phyloP scores from a whole-genome alignment of 2,329 filamentous ascomycete genomes.

The Neonectria hederae region DNA sequence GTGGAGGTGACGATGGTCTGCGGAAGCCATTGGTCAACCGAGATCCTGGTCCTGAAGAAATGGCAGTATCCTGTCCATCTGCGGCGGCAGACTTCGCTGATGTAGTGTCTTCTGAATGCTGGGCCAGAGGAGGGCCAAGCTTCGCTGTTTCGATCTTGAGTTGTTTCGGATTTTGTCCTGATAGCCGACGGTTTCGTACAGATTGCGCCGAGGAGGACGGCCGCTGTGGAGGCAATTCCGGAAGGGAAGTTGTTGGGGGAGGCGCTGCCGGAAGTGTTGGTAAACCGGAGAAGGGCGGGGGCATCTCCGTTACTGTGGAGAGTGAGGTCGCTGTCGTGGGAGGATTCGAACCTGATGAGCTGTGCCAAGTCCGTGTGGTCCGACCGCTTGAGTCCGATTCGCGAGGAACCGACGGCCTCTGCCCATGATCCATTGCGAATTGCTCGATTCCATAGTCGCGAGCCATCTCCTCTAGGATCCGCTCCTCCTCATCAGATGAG shows the following conservation, averaged over 20 bases:
- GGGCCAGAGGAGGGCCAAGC: slow-evolving; percentile 37
- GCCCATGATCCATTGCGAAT: slow-evolving; percentile 68
- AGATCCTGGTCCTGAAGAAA: slow-evolving; percentile 13
- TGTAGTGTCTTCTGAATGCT: slow-evolving; percentile 22
- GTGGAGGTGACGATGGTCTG: slow-evolving; percentile 40
- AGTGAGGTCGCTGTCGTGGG: slow-evolving; percentile 50
- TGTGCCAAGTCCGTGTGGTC: slow-evolving; percentile 83
- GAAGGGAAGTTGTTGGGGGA: slow-evolving; percentile 59
- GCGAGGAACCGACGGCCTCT: slow-evolving; percentile 73
- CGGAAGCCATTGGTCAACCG: slow-evolving; percentile 23
- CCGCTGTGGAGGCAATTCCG: slow-evolving; percentile 53
- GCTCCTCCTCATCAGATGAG: slow-evolving; percentile 77
- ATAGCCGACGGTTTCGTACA: slow-evolving; percentile 80
- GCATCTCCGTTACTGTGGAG: slow-evolving; percentile 76
- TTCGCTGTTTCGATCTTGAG: slow-evolving; percentile 84
- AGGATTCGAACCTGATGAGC: slow-evolving; percentile 77
- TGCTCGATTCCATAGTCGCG: slow-evolving; percentile 84
- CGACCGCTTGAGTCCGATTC: slow-evolving; percentile 85
- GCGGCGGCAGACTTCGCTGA: slow-evolving; percentile 26
- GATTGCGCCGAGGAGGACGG: slow-evolving; percentile 53
- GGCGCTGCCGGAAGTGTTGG: slow-evolving; percentile 50
- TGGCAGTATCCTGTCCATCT: slow-evolving; percentile 20
- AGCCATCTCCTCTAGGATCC: slow-evolving; percentile 87
- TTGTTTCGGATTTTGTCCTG: slow-evolving; percentile 81
- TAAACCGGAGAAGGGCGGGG: slow-evolving; percentile 34